phyloP scores from a whole-genome alignment of 768 basidiomycete genomes.

The Austroboletus festivus region DNA sequence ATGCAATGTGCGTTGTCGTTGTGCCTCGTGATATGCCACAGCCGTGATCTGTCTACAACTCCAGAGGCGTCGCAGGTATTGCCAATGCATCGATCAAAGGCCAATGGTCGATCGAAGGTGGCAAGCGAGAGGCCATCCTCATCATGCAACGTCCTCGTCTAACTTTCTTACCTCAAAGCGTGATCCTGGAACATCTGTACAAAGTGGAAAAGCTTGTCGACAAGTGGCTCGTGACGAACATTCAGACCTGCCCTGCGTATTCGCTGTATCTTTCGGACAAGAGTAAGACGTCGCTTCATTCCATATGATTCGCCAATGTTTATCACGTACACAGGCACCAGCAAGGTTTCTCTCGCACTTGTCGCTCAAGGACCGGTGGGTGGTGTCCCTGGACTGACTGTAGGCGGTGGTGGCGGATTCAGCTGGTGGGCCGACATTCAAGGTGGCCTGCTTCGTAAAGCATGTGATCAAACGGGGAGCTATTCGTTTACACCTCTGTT shows the following conservation, averaged over 20 bases:
- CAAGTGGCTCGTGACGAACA: conserved; percentile 34
- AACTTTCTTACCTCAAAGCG: conserved; percentile 17
- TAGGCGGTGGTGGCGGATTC: conserved; percentile 10
- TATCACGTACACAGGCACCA: no score
- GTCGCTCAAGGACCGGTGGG: conserved; percentile 12
- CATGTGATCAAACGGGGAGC: conserved; percentile 15
- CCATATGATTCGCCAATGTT: not conserved
- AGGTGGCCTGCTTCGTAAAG: conserved; percentile 23
- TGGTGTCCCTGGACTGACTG: conserved; percentile 2
- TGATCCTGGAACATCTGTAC: conserved; percentile 26
- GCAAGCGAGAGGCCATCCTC: conserved; percentile 34
- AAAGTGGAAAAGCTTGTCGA: conserved; percentile 21
- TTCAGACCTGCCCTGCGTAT: conserved; percentile 32
- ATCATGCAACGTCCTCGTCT: conserved; percentile 32
- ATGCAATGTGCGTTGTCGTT: conserved; percentile 20
- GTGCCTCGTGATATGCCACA: no score
- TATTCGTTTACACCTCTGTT: conserved; percentile 30
- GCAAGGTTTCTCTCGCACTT: conserved; percentile 25
- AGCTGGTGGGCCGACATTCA: conserved; percentile 23
- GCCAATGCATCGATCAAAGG: conserved; percentile 32
- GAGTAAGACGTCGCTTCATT: conserved; percentile 3
- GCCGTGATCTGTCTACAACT: no score
- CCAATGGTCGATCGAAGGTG: conserved; percentile 33
- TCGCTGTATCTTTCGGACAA: conserved; percentile 34
- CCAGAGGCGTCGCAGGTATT: conserved; percentile 23